Percentiles rank a stretch among this genome's conserved stretches.
Conservation (phyloP, 768 basidiomycete species). For the Calocera viscosa region DNA sequence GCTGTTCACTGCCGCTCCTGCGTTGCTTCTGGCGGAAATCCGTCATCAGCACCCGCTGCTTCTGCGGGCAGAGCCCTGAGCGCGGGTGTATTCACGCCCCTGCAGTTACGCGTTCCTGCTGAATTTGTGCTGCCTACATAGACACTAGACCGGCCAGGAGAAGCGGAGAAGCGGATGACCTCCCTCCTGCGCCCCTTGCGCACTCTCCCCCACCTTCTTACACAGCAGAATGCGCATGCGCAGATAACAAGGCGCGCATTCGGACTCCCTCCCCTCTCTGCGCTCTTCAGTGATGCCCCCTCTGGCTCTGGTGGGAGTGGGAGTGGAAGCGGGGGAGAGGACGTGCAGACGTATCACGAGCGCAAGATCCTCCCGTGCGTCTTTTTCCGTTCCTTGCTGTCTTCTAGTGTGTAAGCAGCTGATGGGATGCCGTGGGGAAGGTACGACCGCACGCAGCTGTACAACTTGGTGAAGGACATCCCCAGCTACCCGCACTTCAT, state of each 20-base stretch:
- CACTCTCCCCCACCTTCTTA: not conserved
- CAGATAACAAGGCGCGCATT: not conserved
- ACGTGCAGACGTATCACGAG: slow-evolving; percentile 61
- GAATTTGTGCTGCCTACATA: no score
- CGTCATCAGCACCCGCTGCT: no score
- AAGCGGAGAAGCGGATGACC: not conserved
- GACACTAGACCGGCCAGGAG: no score
- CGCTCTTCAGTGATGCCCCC: not conserved
- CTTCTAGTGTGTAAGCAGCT: not conserved
- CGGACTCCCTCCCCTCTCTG: not conserved
- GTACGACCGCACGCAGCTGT: slow-evolving; percentile 66
- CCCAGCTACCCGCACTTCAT: slow-evolving; percentile 75
- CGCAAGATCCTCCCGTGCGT: slow-evolving; percentile 79
- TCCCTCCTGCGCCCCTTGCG: not conserved
- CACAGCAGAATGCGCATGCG: not conserved
- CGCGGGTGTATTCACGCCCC: no score
- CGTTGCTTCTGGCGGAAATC: no score
- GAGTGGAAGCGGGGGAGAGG: slow-evolving; percentile 23
- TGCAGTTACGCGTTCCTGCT: no score
- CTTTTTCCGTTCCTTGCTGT: not conserved
- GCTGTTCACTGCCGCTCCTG: no score
- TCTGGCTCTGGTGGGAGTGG: not conserved
- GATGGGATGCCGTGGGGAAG: slow-evolving; percentile 32
- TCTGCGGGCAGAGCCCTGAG: no score
- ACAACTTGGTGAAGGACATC: slow-evolving; percentile 77